These are phyloP conservation scores for Euphorbia corollata DNA, from an alignment of 441 rosid species.

Conservation along the genomic window DNA sequence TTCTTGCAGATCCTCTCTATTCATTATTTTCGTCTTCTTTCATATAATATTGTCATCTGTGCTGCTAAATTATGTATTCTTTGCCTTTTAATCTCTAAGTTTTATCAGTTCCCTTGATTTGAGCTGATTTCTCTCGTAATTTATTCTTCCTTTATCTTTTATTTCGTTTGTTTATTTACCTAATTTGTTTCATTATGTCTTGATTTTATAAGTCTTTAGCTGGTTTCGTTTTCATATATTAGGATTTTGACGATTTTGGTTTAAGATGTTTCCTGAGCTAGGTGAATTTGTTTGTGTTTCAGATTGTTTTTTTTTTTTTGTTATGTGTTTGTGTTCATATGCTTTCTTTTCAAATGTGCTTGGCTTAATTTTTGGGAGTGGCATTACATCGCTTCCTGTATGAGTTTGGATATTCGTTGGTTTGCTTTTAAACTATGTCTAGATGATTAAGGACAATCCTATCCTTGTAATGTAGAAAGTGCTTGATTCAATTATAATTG, in stretches of 20 bases:
- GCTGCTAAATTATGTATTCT: background rate
- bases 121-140: constrained; percentile 18
- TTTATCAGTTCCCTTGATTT: constrained; percentile 15
- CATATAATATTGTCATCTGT: background rate
- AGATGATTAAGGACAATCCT: background rate
- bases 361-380: background rate
- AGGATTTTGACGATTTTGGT: background rate
- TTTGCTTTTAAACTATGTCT: constrained; percentile 1
- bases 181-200: background rate
- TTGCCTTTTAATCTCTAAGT: background rate
- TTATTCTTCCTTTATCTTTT: background rate
- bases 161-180: background rate
- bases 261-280: background rate
- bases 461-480: background rate
- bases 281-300: background rate
- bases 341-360: background rate
- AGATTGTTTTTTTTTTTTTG: background rate
- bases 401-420: background rate
- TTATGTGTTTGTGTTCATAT: background rate
- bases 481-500: background rate
- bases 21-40: background rate
- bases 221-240: background rate
- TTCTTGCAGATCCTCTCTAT: constrained; percentile 13
- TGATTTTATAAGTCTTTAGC: background rate
- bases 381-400: background rate